Evolutionary conservation across 768 basidiomycete genomes (phyloP).

Genomic region (Phlegmacium glaucopus): DNA sequence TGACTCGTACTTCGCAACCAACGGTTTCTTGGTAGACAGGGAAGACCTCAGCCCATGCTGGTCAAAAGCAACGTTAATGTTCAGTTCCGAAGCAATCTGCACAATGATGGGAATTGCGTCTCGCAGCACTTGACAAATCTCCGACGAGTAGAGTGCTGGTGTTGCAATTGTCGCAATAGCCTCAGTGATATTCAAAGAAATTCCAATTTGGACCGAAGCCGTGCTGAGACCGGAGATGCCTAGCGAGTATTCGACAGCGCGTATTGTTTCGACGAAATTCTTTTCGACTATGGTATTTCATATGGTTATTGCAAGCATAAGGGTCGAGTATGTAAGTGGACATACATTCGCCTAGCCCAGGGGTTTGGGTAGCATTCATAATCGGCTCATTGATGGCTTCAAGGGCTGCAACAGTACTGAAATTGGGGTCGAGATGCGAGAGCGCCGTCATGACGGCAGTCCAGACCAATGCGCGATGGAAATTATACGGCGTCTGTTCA

Average conservation of each 20-base stretch:
- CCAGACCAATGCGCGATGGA: constrained; percentile 78
- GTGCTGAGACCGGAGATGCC: constrained; percentile 46
- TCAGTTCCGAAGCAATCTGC: constrained; percentile 24
- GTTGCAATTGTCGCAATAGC: constrained; percentile 22
- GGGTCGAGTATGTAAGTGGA: not conserved
- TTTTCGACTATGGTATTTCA: constrained; percentile 48
- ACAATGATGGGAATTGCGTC: constrained; percentile 36
- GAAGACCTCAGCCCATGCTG: constrained; percentile 6
- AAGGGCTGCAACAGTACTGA: constrained; percentile 62
- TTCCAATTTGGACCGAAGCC: constrained; percentile 10
- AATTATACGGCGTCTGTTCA: constrained; percentile 67
- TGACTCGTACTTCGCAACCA: constrained; percentile 35
- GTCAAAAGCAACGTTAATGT: constrained; percentile 17
- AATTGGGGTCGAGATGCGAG: constrained; percentile 65
- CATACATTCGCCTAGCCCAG: constrained; percentile 68
- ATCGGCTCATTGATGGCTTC: constrained; percentile 80
- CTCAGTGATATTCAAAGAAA: constrained; percentile 20
- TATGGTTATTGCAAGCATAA: no score
- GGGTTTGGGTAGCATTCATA: constrained; percentile 66
- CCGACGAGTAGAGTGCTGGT: constrained; percentile 9
- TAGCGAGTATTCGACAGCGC: constrained; percentile 58
- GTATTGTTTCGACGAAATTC: constrained; percentile 65
- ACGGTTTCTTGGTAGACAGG: constrained; percentile 10
- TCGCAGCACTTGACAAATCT: constrained; percentile 26
- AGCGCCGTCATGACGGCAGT: constrained; percentile 75